Conservation (phyloP, 768 basidiomycete species). For the Termitomyces sp. region DNA sequence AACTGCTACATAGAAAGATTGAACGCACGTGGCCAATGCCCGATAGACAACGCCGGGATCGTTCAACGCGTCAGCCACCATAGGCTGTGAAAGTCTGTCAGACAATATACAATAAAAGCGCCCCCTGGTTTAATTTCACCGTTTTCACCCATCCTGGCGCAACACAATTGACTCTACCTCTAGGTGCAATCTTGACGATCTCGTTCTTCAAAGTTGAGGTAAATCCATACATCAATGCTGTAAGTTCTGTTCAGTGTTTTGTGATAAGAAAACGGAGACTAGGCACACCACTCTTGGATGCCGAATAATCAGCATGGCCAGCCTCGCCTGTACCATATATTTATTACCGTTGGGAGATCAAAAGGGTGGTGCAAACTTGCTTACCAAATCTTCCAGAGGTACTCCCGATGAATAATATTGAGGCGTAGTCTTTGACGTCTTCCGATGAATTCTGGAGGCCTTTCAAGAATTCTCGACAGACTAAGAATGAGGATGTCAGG, state of each 20-base stretch:
- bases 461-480: slow-evolving; percentile 54
- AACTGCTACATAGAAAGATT: not conserved
- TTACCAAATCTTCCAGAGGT: slow-evolving; percentile 65
- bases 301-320: slow-evolving; percentile 61
- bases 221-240: slow-evolving; percentile 71
- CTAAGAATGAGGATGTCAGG: slow-evolving; percentile 62
- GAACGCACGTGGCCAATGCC: slow-evolving; percentile 60
- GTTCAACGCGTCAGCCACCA: slow-evolving; percentile 52
- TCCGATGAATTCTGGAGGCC: slow-evolving; percentile 32
- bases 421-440: slow-evolving; percentile 46
- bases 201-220: slow-evolving; percentile 70
- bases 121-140: slow-evolving; percentile 12
- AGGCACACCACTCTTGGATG: slow-evolving; percentile 57
- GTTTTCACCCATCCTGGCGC: slow-evolving; percentile 68
- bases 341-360: not conserved
- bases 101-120: not conserved
- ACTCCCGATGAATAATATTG: slow-evolving; percentile 63
- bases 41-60: slow-evolving; percentile 48
- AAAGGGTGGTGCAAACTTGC: not conserved
- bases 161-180: slow-evolving; percentile 63
- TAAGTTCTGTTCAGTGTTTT: not conserved
- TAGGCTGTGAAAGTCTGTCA: slow-evolving; percentile 25
- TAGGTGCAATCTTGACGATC: slow-evolving; percentile 69
- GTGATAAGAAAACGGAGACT: not conserved
- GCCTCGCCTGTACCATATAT: slow-evolving; percentile 35